Percentiles rank a stretch among this genome's conserved stretches.
Conservation (phyloP, 164 flowering plant genomes). For the Magnolia sinica region DNA sequence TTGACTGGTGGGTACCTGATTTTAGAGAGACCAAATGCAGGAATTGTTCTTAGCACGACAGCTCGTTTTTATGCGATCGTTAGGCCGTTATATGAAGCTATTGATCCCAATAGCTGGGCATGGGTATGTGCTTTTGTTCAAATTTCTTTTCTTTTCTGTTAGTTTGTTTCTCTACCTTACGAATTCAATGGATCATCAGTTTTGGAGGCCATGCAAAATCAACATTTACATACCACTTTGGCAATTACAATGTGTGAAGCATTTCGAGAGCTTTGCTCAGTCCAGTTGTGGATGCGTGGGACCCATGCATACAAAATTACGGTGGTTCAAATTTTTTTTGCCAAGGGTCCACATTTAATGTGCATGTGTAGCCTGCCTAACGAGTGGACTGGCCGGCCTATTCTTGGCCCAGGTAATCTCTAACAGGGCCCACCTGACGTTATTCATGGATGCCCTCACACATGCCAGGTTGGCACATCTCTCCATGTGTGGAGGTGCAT, state of each 20-base stretch:
- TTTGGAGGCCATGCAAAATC: too few relatives aligned
- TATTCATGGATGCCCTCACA: neutral
- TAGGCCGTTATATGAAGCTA: slow-evolving; percentile 59
- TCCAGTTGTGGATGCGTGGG: neutral
- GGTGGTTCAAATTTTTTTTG: neutral
- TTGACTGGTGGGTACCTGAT: slow-evolving; percentile 94
- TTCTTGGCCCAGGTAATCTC: neutral
- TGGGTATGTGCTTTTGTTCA: slow-evolving; percentile 33
- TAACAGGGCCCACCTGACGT: neutral
- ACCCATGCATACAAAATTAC: neutral
- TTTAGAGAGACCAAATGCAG: slow-evolving; percentile 94
- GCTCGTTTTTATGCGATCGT: slow-evolving; percentile 91
- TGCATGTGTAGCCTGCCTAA: neutral
- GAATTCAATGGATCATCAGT: neutral
- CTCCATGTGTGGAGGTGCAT: neutral
- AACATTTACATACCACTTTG: too few relatives aligned
- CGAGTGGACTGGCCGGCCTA: too few relatives aligned
- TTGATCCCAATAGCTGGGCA: slow-evolving; percentile 66
- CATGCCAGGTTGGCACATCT: neutral
- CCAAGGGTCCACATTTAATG: neutral
- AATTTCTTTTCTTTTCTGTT: neutral
- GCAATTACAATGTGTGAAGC: neutral
- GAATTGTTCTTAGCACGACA: slow-evolving; percentile 80
- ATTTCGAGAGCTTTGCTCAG: neutral
- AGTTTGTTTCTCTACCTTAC: too few relatives aligned